Percentiles rank a stretch among this genome's conserved stretches.
These are phyloP conservation scores for Picea abies DNA, from an alignment of 83 land plant genomes.

Conservation along the genomic window DNA sequence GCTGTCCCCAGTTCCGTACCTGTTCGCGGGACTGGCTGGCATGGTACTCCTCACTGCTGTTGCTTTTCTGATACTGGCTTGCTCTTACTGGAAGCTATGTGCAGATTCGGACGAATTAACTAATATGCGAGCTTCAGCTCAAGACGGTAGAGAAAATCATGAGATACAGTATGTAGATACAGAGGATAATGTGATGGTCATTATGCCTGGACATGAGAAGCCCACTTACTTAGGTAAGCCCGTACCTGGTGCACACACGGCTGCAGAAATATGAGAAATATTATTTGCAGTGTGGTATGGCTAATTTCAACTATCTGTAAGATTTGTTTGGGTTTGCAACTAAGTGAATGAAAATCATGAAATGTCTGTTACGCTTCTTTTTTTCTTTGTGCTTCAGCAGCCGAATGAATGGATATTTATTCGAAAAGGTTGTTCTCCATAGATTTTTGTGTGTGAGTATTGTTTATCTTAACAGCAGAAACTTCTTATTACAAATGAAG, in stretches of 20 bases:
- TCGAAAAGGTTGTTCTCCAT: too few species aligned
- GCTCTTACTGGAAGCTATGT: constrained; percentile 22
- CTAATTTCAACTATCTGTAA: too few species aligned
- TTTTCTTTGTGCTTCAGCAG: too few species aligned
- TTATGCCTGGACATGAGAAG: constrained; percentile 14
- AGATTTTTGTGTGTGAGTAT: too few species aligned
- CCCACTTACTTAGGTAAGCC: constrained; percentile 5
- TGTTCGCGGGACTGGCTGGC: constrained; percentile 29
- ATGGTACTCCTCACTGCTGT: constrained; percentile 25
- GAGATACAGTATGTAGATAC: neutral
- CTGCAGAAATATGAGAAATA: neutral
- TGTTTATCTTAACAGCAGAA: too few species aligned
- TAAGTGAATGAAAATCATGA: too few species aligned
- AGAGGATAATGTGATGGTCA: neutral
- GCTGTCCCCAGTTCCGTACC: constrained; percentile 31
- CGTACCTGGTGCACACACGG: neutral
- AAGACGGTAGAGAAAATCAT: neutral
- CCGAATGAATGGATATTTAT: too few species aligned
- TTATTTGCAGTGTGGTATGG: neutral
- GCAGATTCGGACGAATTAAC: constrained; percentile 6
- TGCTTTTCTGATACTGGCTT: constrained; percentile 26
- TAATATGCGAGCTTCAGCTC: neutral
- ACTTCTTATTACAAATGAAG: too few species aligned
- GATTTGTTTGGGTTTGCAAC: too few species aligned
- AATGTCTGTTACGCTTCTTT: too few species aligned